Evolutionary conservation across 2,329 filamentous ascomycete genomes (phyloP).

Genomic region (Grosmannia clavigera): DNA sequence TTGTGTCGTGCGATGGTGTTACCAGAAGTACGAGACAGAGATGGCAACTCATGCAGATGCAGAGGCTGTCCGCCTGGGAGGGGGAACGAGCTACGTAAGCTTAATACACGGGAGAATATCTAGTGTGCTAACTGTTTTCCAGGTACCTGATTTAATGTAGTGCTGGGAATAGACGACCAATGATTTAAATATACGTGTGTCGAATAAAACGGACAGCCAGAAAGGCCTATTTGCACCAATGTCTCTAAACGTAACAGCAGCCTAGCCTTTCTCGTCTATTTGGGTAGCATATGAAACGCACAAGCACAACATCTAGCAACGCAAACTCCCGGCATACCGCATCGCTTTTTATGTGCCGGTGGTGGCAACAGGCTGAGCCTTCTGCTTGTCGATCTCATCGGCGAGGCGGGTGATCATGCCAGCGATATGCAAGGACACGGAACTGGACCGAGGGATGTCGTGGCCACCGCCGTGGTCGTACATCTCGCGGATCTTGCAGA

Average conservation of each 20-base stretch:
- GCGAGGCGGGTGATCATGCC: conserved; percentile 17
- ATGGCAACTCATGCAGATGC: too few relatives aligned
- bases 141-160: too few relatives aligned
- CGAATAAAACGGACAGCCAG: too few relatives aligned
- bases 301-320: too few relatives aligned
- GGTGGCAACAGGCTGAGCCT: neutral
- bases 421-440: conserved; percentile 20
- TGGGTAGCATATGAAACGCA: too few relatives aligned
- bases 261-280: too few relatives aligned
- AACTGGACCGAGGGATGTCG: conserved; percentile 24
- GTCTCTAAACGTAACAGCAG: too few relatives aligned
- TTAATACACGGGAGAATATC: too few relatives aligned
- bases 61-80: neutral
- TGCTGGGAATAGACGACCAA: neutral
- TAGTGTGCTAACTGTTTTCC: too few relatives aligned
- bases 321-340: too few relatives aligned
- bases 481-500: conserved; percentile 19
- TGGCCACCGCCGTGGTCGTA: conserved; percentile 26
- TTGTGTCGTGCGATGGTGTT: neutral
- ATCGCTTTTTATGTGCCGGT: neutral
- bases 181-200: neutral
- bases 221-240: too few relatives aligned
- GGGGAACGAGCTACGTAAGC: neutral
- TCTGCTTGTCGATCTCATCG: neutral
- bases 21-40: neutral